A percentile compares a stretch with the other conserved stretches of the same genome.
Conservation (phyloP, 495 filamentous ascomycete genomes). For the Ascodesmis nigricans region DNA sequence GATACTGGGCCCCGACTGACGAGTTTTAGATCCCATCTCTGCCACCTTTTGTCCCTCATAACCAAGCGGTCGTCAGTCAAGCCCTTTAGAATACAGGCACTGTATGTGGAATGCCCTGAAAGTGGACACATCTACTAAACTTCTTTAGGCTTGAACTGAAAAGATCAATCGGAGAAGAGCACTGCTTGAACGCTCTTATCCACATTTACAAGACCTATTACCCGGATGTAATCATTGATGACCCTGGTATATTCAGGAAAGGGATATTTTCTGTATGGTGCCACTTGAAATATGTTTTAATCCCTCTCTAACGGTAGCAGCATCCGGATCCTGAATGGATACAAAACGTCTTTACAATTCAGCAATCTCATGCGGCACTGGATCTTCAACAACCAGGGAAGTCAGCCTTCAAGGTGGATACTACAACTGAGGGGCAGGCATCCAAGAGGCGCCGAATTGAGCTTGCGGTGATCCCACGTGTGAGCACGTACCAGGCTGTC, state of each 20-base stretch:
- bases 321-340: conserved; percentile 65
- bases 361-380: conserved; percentile 31
- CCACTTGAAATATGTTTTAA: neutral
- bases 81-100: conserved; percentile 58
- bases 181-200: conserved; percentile 52
- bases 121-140: conserved; percentile 6
- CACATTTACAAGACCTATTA: conserved; percentile 75
- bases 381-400: conserved; percentile 14
- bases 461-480: conserved; percentile 34
- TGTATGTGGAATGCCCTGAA: conserved; percentile 30
- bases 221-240: conserved; percentile 66
- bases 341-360: conserved; percentile 40
- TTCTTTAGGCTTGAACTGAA: conserved; percentile 33
- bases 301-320: too few relatives aligned
- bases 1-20: neutral
- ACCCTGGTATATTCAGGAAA: conserved; percentile 30
- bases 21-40: conserved; percentile 35
- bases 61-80: conserved; percentile 75
- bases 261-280: conserved; percentile 35
- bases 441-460: conserved; percentile 27
- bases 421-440: conserved; percentile 23
- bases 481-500: conserved; percentile 50
- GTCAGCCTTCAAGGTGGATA: conserved; percentile 27
- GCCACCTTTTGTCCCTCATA: conserved; percentile 62
- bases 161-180: conserved; percentile 45